Conservation (phyloP, 2,329 filamentous ascomycete species). For the Fusarium sp. region DNA sequence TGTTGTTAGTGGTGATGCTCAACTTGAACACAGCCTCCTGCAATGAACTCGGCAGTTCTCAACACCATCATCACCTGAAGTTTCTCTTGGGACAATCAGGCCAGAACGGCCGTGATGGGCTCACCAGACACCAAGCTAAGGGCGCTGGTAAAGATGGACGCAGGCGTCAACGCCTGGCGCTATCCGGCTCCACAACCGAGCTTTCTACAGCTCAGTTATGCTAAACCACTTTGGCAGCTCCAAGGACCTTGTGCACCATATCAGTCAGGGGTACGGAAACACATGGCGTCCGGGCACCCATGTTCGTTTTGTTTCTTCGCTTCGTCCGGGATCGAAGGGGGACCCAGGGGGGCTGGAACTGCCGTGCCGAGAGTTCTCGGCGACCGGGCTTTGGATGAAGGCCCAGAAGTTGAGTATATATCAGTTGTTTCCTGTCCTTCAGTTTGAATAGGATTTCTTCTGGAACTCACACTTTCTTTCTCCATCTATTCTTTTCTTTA, state of each 20-base stretch:
- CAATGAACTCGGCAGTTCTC: background rate
- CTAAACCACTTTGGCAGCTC: slow-evolving; percentile 5
- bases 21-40: background rate
- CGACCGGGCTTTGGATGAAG: background rate
- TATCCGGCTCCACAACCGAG: slow-evolving; percentile 4
- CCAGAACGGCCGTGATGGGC: background rate
- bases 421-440: background rate
- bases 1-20: background rate
- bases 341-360: slow-evolving; percentile 26
- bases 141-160: background rate
- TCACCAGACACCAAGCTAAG: slow-evolving; percentile 14
- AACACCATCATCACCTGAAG: background rate
- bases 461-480: slow-evolving; percentile 10
- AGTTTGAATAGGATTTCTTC: background rate
- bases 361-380: slow-evolving; percentile 33
- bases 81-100: background rate
- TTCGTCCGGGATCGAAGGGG: slow-evolving; percentile 8
- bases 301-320: slow-evolving; percentile 7
- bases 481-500: slow-evolving; percentile 15
- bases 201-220: background rate
- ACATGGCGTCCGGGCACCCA: slow-evolving; percentile 12
- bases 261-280: slow-evolving; percentile 13
- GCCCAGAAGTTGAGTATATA: slow-evolving; percentile 2
- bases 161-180: slow-evolving; percentile 28
- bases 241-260: background rate